Conservation (phyloP, 768 basidiomycete genomes). For the Suillus alpinus region DNA sequence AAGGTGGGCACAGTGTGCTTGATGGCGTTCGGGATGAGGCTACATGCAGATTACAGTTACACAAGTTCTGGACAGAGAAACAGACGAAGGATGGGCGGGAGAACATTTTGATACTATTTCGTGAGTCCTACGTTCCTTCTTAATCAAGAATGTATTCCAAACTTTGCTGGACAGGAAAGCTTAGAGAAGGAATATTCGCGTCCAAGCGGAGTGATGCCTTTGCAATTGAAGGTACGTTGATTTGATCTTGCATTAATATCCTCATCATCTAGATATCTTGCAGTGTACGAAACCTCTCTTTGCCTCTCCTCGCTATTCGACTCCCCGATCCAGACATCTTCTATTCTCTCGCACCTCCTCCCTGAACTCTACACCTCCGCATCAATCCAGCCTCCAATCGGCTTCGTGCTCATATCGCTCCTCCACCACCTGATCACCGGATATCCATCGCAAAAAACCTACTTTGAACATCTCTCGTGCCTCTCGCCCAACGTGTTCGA, state of each 20-base stretch:
- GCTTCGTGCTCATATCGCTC: constrained; percentile 45
- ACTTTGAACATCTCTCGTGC: constrained; percentile 25
- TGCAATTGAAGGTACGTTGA: constrained; percentile 59
- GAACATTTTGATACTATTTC: constrained; percentile 71
- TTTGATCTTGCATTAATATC: neutral
- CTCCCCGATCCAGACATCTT: constrained; percentile 56
- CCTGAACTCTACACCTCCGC: constrained; percentile 42
- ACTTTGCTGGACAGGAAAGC: constrained; percentile 51
- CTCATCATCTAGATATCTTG: neutral
- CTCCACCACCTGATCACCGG: constrained; percentile 54
- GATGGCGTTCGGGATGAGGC: constrained; percentile 43
- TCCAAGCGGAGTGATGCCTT: constrained; percentile 59
- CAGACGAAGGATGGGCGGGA: constrained; percentile 53
- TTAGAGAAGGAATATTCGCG: constrained; percentile 70
- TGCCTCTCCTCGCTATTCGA: constrained; percentile 62
- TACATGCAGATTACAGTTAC: constrained; percentile 16
- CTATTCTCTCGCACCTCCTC: constrained; percentile 60
- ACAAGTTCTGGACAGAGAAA: constrained; percentile 17
- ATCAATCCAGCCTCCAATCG: constrained; percentile 10
- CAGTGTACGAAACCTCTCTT: constrained; percentile 76
- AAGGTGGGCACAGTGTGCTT: constrained; percentile 57
- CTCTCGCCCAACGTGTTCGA: constrained; percentile 36
- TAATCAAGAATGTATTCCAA: neutral
- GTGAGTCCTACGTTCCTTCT: constrained; percentile 38
- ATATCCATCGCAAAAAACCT: constrained; percentile 67